Base-by-base conservation (phyloP, 2,329 filamentous ascomycete species). In the Aspergillus sp. region DNA sequence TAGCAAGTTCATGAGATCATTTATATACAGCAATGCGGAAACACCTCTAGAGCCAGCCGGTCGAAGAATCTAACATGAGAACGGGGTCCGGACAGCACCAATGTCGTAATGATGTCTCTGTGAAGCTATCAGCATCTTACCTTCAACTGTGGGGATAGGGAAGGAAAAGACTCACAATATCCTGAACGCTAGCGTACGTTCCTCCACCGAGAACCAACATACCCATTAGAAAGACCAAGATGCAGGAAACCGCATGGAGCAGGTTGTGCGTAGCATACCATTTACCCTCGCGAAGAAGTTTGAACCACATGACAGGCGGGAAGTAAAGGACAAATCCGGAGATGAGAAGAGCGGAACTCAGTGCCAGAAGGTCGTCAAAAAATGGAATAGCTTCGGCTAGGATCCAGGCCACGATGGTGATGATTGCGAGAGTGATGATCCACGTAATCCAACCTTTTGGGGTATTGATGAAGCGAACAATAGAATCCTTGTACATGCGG, bases 291-390 rank as follows among this genome's bases (percentile, higher is more conserved):
- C 61, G 59, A 31, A 69, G 59, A n/a, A 69, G 57, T 2, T 63
- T 62, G 42, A 67, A 66, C 66, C 66, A 69, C 64, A 68, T 66
- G 58, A 76, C 76, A 45, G 84, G 83, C 1, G 81, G 76, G 14
- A 87, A 65, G 45, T 83, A 95, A 79, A 94, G 95, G 69, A 94
- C 93, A 80, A 95, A 95, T 45, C 91, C 91, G 67, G 88, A 91
- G 74, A 94, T 90, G 69, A 94, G 93, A 0, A 95, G 83, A 2
- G 90, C 90, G 36, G 73, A 74, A 61, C 72, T 70, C 55, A 76
- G 67, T 1, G 67, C 69, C 1, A 69, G 61, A n/a, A 74, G 62
- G 0, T 42, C 36, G 36, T 42, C 36, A 14, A 42, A 42, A 16
- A 42, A 42, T 14, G 36, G 36, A n/a, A 42, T 42, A 14, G 36